Conservation (phyloP, 139 green algal genomes). For the Chlamydomonas eustigma region DNA sequence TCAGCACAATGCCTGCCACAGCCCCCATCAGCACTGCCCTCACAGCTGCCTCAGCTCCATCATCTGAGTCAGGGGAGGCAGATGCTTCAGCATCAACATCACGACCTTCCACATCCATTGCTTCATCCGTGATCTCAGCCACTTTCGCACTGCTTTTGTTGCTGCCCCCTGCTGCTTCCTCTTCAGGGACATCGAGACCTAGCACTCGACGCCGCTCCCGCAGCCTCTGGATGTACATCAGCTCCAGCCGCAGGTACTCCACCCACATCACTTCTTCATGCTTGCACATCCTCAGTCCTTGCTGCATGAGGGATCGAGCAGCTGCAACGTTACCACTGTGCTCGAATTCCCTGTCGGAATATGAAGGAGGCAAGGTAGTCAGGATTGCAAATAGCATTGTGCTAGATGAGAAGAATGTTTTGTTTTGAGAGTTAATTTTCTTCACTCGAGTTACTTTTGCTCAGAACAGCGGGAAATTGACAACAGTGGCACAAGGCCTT, state of each 20-base stretch:
- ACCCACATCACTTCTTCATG: constrained; percentile 68
- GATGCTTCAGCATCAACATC: not conserved
- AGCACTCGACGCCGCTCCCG: constrained; percentile 63
- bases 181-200: constrained; percentile 41
- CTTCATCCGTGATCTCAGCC: not conserved
- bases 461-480: constrained; percentile 14
- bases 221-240: constrained; percentile 79
- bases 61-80: not conserved
- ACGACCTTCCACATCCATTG: not conserved
- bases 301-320: constrained; percentile 88
- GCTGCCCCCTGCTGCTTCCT: no score
- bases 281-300: constrained; percentile 77
- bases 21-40: constrained; percentile 55
- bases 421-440: constrained; percentile 4
- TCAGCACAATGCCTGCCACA: constrained; percentile 54
- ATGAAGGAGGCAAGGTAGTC: not conserved
- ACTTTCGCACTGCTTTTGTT: no score
- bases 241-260: constrained; percentile 83
- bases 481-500: not conserved
- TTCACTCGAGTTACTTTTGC: no score
- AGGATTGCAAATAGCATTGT: not conserved
- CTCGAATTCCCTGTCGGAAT: constrained; percentile 71
- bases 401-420: no score
- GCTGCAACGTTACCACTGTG: constrained; percentile 68
- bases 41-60: constrained; percentile 47